phyloP scores from a whole-genome alignment of 176 grass and related monocot genomes.

The barley (Hordeum vulgare) region MorexV3_pseudomolecules_assembly NC_058518.1:272605641-272606140 shows the following conservation, averaged over 20 bases:
- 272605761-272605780: not conserved
- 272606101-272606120: not conserved
- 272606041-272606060: not conserved
- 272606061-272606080: not conserved
- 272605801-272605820: not conserved
- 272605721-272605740: constrained; percentile 78
- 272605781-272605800: not conserved
- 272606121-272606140: not conserved
- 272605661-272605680: constrained; percentile 92
- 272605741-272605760: constrained; percentile 34
- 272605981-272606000: not conserved
- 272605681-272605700: constrained; percentile 98
- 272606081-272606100: not conserved
- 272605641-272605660: constrained; percentile 23
- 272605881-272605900: not conserved
- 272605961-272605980: not conserved
- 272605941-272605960: not conserved
- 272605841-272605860: not conserved
- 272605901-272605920: not conserved
- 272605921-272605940: not conserved
- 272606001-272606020: not conserved
- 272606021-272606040: not conserved
- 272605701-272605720: constrained; percentile 90
- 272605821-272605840: not conserved
- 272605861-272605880: not conserved